A percentile compares a stretch with the other conserved stretches of the same genome.
These are phyloP conservation scores for Kodamaea nitidulidarum DNA, from an alignment of 805 yeast genomes.

Conservation along the genomic window DNA sequence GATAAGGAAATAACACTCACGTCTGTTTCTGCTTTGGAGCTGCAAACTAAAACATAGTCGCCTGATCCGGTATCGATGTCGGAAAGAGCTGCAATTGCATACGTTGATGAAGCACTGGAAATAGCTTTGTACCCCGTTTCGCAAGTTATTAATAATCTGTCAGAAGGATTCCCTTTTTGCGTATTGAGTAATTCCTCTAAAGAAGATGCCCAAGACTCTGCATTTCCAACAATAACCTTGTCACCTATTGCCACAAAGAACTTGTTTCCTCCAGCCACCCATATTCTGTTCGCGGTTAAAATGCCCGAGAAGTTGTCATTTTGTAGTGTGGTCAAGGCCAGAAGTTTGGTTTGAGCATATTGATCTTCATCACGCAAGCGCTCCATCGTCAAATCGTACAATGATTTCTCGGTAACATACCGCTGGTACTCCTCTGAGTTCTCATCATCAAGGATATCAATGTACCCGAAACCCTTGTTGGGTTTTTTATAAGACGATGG, in stretches of 20 bases:
- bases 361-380: constrained; percentile 7
- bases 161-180: neutral
- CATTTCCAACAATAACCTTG: constrained; percentile 12
- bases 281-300: neutral
- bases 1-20: neutral
- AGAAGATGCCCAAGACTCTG: neutral
- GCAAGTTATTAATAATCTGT: neutral
- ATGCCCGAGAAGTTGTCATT: neutral
- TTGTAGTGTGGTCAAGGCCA: constrained; percentile 15
- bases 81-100: constrained; percentile 14
- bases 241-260: constrained; percentile 5
- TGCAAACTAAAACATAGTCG: constrained; percentile 14
- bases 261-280: neutral
- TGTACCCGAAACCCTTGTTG: constrained; percentile 27
- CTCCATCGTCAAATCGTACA: constrained; percentile 14
- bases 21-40: neutral
- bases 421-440: constrained; percentile 7
- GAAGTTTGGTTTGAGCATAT: neutral
- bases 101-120: neutral
- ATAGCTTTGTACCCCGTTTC: neutral
- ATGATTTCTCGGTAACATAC: neutral
- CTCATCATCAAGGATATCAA: constrained; percentile 14
- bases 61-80: constrained; percentile 30
- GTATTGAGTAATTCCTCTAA: neutral
- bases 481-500: constrained; percentile 16